phyloP scores from a whole-genome alignment of 768 basidiomycete genomes.

The Boletus eberwhitei region DNA sequence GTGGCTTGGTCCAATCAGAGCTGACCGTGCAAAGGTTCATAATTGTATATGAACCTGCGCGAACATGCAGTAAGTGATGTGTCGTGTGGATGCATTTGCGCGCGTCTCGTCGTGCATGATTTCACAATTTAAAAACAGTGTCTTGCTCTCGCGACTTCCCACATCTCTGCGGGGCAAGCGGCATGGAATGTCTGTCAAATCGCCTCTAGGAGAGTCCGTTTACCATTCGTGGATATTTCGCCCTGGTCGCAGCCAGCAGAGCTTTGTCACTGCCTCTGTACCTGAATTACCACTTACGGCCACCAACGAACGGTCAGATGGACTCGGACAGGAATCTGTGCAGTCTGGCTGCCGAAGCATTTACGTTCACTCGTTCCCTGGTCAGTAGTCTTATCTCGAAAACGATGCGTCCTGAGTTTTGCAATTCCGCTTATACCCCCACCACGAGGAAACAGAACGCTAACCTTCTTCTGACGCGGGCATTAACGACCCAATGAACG shows the following conservation, averaged over 20 bases:
- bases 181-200: neutral
- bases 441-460: conserved; percentile 1
- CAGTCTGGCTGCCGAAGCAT: neutral
- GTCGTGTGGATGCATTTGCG: neutral
- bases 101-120: neutral
- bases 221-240: neutral
- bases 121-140: neutral
- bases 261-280: neutral
- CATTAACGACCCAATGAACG: neutral
- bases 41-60: neutral
- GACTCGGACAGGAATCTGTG: neutral
- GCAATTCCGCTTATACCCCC: conserved; percentile 1
- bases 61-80: neutral
- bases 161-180: neutral
- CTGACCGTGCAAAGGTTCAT: neutral
- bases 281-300: neutral
- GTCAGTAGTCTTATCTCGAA: neutral
- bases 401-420: neutral
- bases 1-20: neutral
- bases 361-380: neutral
- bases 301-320: neutral
- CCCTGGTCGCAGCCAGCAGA: neutral
- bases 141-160: neutral
- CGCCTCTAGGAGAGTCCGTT: neutral
- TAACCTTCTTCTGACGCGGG: neutral